Evolutionary conservation across 805 yeast genomes (phyloP).

Genomic region (Hanseniaspora thailandica): DNA sequence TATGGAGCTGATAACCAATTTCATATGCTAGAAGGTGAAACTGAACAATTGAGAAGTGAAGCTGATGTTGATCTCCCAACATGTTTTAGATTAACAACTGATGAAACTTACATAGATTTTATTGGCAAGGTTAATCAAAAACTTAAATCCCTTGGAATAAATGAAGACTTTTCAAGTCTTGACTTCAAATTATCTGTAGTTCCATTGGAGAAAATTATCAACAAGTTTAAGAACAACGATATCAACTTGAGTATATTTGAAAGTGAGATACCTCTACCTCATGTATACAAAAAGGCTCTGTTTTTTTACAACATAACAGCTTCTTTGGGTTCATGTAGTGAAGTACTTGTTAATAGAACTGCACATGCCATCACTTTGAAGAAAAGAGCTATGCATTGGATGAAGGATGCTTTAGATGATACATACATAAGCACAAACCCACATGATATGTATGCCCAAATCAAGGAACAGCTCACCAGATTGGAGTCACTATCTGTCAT

Average conservation of each 20-base stretch:
- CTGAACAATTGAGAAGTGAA: not conserved
- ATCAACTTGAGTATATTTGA: constrained; percentile 24
- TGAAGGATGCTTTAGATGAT: constrained; percentile 28
- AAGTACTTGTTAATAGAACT: constrained; percentile 54
- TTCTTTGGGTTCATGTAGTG: constrained; percentile 68
- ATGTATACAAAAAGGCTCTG: constrained; percentile 39
- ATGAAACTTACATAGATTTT: not conserved
- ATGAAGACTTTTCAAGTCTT: not conserved
- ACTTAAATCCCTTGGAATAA: not conserved
- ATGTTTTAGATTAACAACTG: constrained; percentile 9
- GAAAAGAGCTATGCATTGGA: constrained; percentile 48
- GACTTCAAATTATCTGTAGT: not conserved
- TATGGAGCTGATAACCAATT: constrained; percentile 48
- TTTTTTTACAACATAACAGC: constrained; percentile 66
- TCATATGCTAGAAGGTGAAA: constrained; percentile 1
- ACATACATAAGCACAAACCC: not conserved
- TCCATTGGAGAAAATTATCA: constrained; percentile 22
- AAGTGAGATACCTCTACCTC: constrained; percentile 36
- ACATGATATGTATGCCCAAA: constrained; percentile 22
- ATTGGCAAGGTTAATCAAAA: constrained; percentile 13
- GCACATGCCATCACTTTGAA: constrained; percentile 60
- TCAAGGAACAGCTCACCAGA: constrained; percentile 34
- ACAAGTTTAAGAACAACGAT: constrained; percentile 29
- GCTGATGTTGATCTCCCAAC: not conserved
- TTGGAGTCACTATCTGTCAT: constrained; percentile 66